Base-by-base conservation (phyloP, 2,329 filamentous ascomycete genomes). In the Pseudogymnoascus sp. region DNA sequence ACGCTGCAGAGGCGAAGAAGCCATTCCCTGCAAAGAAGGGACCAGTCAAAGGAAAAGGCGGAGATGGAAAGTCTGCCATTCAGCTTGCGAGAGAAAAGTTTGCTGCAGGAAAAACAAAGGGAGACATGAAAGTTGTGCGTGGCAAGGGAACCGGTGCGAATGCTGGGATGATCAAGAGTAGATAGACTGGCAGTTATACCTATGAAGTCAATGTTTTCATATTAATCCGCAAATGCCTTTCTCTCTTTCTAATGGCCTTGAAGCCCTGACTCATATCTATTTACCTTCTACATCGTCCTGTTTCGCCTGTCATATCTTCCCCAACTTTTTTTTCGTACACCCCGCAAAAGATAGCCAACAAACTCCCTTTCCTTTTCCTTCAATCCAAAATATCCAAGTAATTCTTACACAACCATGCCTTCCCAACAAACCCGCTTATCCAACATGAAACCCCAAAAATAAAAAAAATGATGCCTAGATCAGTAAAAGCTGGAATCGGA, bases 81-180 rank as follows among this genome's bases (percentile, higher is more conserved):
- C 68, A 73, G 61, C 64, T 72, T 25, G 71, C 71, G 18, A 66
- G 70, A 23, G 70, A 72, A 61, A 71, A 68, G 46, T 71, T 70
- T 63, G 72, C 70, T 1, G 68, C 65, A n/a, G 63, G 64, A 5
- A 72, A 72, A 62, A n/a, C 61, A 38, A 68, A 62, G 49, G 61
- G 49, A 23, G 31, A 61, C 7, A 65, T 12, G 23, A 63, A 63
- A 21, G 25, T 18, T 21, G 59, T 62, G 6, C 31, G 36, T n/a
- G 60, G 56, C 34, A 34, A 40, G 59, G 37, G 60, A 16, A 62
- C 60, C 2, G 40, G 60, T 34, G 60, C 37, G 16, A 62, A 62
- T 49, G 28, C 60, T n/a, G 60, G 28, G 60, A 38, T 42, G 40
- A 18, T 62, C 6, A 42, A 34, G n/a, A 34, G 28, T 34, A 43